These are phyloP conservation scores for Leccinum solheimii DNA, from an alignment of 1,284 basidiomycete genomes.

Conservation along the genomic window DNA sequence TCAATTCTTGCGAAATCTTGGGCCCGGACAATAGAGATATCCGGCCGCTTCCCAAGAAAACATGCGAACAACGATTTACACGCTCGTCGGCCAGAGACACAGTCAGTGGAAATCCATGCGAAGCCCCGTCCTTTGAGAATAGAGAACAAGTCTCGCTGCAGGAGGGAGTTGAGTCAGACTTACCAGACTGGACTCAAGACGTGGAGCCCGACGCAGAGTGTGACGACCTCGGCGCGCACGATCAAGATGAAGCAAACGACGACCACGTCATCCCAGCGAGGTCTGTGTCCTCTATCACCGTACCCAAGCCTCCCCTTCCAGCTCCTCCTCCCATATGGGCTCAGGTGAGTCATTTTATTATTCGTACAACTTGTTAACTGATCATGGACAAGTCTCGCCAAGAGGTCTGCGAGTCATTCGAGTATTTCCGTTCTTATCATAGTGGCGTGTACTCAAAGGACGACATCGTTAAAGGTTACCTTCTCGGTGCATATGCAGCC, in stretches of 20 bases:
- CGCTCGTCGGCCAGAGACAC: background rate
- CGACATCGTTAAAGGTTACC: conserved; percentile 68
- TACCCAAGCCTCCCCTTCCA: conserved; percentile 38
- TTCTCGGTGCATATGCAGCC: conserved; percentile 67
- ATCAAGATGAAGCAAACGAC: conserved; percentile 13
- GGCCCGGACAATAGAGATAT: conserved; percentile 21
- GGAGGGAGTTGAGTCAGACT: conserved; percentile 6
- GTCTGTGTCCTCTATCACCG: background rate
- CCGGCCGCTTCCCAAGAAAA: conserved; percentile 28
- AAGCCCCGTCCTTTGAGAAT: conserved; percentile 11
- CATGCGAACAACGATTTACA: background rate
- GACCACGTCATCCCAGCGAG: background rate
- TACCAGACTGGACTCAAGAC: conserved; percentile 29
- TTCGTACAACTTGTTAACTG: background rate
- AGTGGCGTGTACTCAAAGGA: conserved; percentile 69
- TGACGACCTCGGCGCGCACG: conserved; percentile 8
- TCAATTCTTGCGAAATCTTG: conserved; percentile 13
- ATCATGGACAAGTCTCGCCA: conserved; percentile 62
- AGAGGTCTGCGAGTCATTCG: conserved; percentile 75
- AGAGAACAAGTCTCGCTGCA: conserved; percentile 18
- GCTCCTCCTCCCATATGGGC: conserved; percentile 54
- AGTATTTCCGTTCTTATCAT: conserved; percentile 75
- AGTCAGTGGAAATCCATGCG: background rate
- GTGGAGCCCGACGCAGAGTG: conserved; percentile 23
- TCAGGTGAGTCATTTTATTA: conserved; percentile 37